Evolutionary conservation across 1,139 yeast species (phyloP), one percentile per base, ranked within the genome.

Genomic region (Kodamaea anthophila): DNA sequence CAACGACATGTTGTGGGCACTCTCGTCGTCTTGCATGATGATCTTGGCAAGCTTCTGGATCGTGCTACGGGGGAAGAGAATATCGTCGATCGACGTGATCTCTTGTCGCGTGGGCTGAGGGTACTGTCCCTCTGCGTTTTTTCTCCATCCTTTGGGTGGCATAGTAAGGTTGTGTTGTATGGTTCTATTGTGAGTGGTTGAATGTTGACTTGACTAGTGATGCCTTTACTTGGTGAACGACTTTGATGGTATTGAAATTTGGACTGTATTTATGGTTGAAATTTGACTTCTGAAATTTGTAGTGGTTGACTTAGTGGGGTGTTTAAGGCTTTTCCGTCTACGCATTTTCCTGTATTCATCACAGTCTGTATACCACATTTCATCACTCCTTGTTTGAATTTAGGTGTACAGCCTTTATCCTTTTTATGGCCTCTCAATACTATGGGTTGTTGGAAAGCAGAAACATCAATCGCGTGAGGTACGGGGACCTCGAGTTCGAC

Each of bases 81-180:
- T 64, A 30, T 77, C 85, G 33, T 80, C 86, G 8, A 81, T 78
- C 0, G 85, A 73, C 4, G 75, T 65, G 30, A 65, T 59, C 11
- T 66, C 61, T 19, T 75, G 79, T 33, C 68, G 65, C n/a, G 61
- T 62, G 6, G 76, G 61, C 28, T 49, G 63, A 1, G 79, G 79
- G 38, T 68, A 72, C 23, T 72, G 68, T 5, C 82, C 85, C 32
- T 77, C 85, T 2, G 80, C 76, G 47, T 76, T 80, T 49, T 78
- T 80, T 59, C 83, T 77, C 87, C 86, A 79, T 26, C 87, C 86
- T 53, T 80, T 80, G 48, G 87, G 87, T 38, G 91, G 87, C 91
- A 80, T 80, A 13, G 15, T 31, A 6, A n/a, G n/a, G n/a, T n/a
- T n/a, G n/a, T n/a, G n/a, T n/a, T n/a, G n/a, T n/a, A n/a, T n/a